phyloP scores from a whole-genome alignment of 2,329 filamentous ascomycete genomes.

The Arthrobotrys musiformis region DNA sequence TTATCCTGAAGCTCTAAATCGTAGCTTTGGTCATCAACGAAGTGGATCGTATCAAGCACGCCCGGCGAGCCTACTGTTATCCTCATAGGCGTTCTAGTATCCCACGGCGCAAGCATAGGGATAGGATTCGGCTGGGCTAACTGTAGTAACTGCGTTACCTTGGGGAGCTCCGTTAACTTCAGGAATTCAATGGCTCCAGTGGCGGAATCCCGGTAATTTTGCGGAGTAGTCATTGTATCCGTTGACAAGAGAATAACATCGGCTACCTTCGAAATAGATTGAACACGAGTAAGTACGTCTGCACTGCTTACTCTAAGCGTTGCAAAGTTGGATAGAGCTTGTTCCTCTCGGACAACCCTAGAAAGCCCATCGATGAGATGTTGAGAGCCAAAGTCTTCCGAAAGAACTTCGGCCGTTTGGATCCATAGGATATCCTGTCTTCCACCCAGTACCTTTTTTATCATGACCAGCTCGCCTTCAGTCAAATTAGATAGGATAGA shows the following conservation, averaged over 20 bases:
- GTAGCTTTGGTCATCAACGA: conserved; percentile 26
- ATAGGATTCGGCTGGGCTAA: neutral
- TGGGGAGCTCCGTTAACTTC: neutral
- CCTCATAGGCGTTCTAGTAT: conserved; percentile 2
- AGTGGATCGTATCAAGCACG: conserved; percentile 22
- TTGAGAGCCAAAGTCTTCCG: conserved; percentile 1
- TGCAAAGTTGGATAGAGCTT: conserved; percentile 7
- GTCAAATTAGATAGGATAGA: conserved; percentile 2
- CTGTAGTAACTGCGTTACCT: neutral
- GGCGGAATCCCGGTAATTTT: conserved; percentile 18
- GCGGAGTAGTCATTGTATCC: conserved; percentile 1
- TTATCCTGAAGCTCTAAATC: conserved; percentile 14
- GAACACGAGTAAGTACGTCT: neutral
- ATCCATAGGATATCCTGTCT: conserved; percentile 28
- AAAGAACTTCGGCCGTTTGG: neutral
- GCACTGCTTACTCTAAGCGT: neutral
- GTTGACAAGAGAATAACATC: neutral
- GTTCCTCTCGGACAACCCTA: conserved; percentile 12
- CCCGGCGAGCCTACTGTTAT: conserved; percentile 20
- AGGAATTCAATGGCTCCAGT: conserved; percentile 6
- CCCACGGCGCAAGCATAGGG: neutral
- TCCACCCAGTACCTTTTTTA: neutral
- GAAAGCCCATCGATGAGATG: conserved; percentile 32
- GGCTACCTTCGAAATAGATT: conserved; percentile 16
- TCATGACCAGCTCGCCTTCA: neutral